These are phyloP conservation scores for Hypoxylon perforatum DNA, from an alignment of 495 filamentous ascomycete species.

Conservation along the genomic window DNA sequence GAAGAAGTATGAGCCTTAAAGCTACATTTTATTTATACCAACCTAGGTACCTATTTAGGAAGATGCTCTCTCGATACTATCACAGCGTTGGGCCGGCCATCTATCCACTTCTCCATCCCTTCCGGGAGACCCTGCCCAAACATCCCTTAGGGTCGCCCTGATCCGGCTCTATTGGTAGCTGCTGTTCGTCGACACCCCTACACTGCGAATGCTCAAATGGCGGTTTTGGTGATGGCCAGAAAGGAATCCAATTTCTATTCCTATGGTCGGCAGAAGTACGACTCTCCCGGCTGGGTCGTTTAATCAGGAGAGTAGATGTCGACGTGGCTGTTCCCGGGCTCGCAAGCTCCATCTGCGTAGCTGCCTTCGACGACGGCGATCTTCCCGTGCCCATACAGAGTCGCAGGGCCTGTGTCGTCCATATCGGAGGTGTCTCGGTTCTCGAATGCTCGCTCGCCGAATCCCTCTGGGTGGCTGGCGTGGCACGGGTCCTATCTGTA, in stretches of 20 bases:
- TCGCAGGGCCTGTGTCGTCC: constrained; percentile 30
- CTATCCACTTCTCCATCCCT: constrained; percentile 32
- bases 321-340: background rate
- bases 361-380: constrained; percentile 20
- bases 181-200: background rate
- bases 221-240: constrained; percentile 18
- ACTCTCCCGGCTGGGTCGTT: constrained; percentile 14
- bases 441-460: constrained; percentile 14
- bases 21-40: background rate
- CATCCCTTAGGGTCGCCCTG: background rate
- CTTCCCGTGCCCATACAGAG: constrained; percentile 17
- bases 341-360: constrained; percentile 16
- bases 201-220: background rate
- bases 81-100: background rate
- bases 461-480: constrained; percentile 4
- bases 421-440: constrained; percentile 29
- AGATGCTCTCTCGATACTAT: background rate
- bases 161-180: background rate
- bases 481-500: constrained; percentile 10
- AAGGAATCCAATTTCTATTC: constrained; percentile 20
- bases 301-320: background rate
- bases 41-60: background rate
- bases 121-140: constrained; percentile 9
- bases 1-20: background rate
- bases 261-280: constrained; percentile 9